Conservation (phyloP, 2,329 filamentous ascomycete species). For the Fusarium sp. region DNA sequence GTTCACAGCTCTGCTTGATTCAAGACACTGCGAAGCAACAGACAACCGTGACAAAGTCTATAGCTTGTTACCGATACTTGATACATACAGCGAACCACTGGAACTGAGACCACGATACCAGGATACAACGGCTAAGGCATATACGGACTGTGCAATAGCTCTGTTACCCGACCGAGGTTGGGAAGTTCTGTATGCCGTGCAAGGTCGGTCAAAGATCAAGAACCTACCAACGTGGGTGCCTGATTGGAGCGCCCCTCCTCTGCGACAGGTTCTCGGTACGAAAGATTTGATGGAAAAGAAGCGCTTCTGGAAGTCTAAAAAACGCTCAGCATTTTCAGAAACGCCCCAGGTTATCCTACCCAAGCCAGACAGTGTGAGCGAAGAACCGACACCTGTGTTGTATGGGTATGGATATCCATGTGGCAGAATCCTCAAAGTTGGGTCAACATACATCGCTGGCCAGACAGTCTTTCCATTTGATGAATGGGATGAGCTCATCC, state of each 20-base stretch:
- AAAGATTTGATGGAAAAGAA: background rate
- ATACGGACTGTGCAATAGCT: background rate
- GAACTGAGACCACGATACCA: background rate
- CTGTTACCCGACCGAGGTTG: background rate
- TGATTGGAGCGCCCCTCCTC: background rate
- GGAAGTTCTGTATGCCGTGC: background rate
- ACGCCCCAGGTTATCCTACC: background rate
- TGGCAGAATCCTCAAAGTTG: background rate
- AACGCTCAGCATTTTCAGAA: rapidly evolving
- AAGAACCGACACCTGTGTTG: background rate
- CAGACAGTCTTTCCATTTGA: background rate
- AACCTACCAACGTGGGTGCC: background rate
- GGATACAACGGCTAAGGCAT: background rate
- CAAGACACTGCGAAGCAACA: background rate
- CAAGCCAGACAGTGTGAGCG: rapidly evolving
- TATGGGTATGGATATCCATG: background rate
- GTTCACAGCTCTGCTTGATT: conserved; percentile 1
- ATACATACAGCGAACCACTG: rapidly evolving
- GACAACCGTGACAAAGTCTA: background rate
- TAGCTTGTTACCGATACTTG: background rate
- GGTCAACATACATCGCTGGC: background rate
- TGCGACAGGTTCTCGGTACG: background rate
- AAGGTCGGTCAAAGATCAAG: background rate
- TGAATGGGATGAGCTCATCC: background rate
- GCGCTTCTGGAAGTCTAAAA: background rate